These are phyloP conservation scores for Rubus idaeus DNA, from an alignment of 306 rosid species.

Conservation along the genomic window DNA sequence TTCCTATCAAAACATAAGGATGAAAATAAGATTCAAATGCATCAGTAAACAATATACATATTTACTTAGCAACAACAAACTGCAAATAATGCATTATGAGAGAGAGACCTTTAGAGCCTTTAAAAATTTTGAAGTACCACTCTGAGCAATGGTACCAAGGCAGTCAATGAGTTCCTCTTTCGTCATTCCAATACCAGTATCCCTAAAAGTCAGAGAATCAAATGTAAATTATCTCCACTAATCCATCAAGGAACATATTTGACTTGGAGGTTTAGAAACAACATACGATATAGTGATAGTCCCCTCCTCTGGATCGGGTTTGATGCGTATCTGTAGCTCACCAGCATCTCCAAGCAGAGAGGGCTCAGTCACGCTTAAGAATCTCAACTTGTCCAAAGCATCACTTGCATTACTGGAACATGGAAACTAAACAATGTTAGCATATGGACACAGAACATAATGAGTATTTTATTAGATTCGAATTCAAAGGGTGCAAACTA, in stretches of 20 bases:
- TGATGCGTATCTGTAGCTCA: conserved; percentile 82
- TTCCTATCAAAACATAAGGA: conserved; percentile 47
- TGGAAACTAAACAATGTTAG: background rate
- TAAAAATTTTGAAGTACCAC: conserved; percentile 97
- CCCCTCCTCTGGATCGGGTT: conserved; percentile 82
- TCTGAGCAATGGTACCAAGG: conserved; percentile 99
- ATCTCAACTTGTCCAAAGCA: conserved; percentile 94
- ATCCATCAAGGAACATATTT: background rate
- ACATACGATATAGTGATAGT: conserved; percentile 81
- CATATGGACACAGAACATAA: background rate
- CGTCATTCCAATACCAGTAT: conserved; percentile 98
- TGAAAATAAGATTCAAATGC: conserved; percentile 2
- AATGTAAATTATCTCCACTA: conserved; percentile 13
- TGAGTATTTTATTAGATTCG: background rate
- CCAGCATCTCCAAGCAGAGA: conserved; percentile 91
- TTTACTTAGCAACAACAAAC: background rate
- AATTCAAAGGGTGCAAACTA: too few relatives aligned
- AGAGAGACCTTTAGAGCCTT: conserved; percentile 78
- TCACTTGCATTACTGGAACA: conserved; percentile 83
- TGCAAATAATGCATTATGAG: background rate
- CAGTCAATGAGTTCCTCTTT: conserved; percentile 92
- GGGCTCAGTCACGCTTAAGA: conserved; percentile 95
- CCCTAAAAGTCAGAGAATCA: conserved; percentile 38
- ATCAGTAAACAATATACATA: background rate
- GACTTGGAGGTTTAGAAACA: background rate